Conservation (phyloP, 805 yeast genomes). For the Candida namnaoensis region DNA sequence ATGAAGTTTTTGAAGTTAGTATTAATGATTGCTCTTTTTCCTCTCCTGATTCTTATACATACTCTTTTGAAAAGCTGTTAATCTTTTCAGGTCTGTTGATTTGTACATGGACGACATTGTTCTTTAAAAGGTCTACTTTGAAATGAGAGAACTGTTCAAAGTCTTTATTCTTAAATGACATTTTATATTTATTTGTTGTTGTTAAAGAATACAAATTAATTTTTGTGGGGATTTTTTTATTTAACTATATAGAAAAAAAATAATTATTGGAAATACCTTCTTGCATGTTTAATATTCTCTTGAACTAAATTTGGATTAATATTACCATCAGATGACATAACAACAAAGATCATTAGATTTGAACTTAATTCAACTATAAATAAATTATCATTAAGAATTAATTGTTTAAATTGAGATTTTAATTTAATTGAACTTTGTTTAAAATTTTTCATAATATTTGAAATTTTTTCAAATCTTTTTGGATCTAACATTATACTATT, state of each 20-base stretch:
- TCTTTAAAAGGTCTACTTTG: slow-evolving; percentile 5
- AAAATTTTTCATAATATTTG: slow-evolving; percentile 88
- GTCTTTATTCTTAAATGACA: no score
- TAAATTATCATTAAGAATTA: slow-evolving; percentile 54
- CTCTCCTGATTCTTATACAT: slow-evolving; percentile 3
- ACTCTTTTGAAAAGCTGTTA: slow-evolving; percentile 45
- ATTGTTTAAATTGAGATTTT: slow-evolving; percentile 73
- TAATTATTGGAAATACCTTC: slow-evolving; percentile 37
- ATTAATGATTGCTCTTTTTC: no score
- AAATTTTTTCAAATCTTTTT: slow-evolving; percentile 87
- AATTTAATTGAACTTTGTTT: slow-evolving; percentile 87
- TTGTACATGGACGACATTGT: slow-evolving; percentile 43
- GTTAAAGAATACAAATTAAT: no score
- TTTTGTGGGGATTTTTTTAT: no score
- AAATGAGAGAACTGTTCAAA: slow-evolving; percentile 9
- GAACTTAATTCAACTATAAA: slow-evolving; percentile 50
- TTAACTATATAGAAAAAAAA: no score
- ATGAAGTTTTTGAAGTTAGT: neutral
- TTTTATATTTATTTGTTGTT: no score
- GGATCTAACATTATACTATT: slow-evolving; percentile 50
- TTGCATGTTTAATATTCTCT: slow-evolving; percentile 50
- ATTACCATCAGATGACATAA: slow-evolving; percentile 34
- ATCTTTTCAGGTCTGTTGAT: slow-evolving; percentile 51
- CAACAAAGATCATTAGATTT: slow-evolving; percentile 54
- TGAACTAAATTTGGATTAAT: slow-evolving; percentile 36